Evolutionary conservation across 2,329 filamentous ascomycete species (phyloP).

Genomic region (Tympanopsis confertula): DNA sequence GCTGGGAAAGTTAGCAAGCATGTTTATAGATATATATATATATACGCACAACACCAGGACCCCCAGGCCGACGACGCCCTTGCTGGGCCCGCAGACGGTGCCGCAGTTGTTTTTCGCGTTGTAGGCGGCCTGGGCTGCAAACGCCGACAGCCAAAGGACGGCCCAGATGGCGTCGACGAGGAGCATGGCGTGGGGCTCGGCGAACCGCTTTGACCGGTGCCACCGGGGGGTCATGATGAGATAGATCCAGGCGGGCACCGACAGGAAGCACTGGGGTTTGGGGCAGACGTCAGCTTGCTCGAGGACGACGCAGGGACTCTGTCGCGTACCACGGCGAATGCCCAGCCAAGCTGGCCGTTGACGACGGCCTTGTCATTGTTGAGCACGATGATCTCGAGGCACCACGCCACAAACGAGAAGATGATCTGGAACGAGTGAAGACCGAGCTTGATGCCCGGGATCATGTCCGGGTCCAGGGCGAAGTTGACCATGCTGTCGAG

Average conservation of each 20-base stretch:
- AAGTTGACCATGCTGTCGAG: slow-evolving; percentile 13
- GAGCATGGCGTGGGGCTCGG: slow-evolving; percentile 50
- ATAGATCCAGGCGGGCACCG: slow-evolving; percentile 52
- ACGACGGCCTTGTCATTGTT: slow-evolving; percentile 32
- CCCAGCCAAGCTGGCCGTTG: slow-evolving; percentile 49
- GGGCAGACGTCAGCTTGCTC: not conserved
- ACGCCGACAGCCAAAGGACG: slow-evolving; percentile 56
- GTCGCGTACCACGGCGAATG: slow-evolving; percentile 47
- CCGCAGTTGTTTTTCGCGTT: slow-evolving; percentile 45
- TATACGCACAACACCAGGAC: slow-evolving; percentile 45
- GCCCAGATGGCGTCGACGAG: slow-evolving; percentile 43
- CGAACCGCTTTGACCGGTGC: slow-evolving; percentile 46
- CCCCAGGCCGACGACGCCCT: slow-evolving; percentile 48
- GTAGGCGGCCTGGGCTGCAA: slow-evolving; percentile 53
- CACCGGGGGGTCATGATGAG: slow-evolving; percentile 54
- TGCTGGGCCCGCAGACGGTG: slow-evolving; percentile 45
- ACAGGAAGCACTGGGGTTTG: slow-evolving; percentile 48
- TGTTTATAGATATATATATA: slow-evolving; percentile 1
- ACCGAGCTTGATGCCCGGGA: slow-evolving; percentile 43
- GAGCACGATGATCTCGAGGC: slow-evolving; percentile 49
- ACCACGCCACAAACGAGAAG: slow-evolving; percentile 42
- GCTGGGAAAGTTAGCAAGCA: slow-evolving; percentile 18
- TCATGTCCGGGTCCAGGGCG: slow-evolving; percentile 39
- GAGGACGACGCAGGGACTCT: not conserved
- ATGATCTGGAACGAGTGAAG: slow-evolving; percentile 44